Evolutionary conservation across 768 basidiomycete species (phyloP), one percentile per base, ranked within the genome.

Genomic region (Lactarius tabidus): DNA sequence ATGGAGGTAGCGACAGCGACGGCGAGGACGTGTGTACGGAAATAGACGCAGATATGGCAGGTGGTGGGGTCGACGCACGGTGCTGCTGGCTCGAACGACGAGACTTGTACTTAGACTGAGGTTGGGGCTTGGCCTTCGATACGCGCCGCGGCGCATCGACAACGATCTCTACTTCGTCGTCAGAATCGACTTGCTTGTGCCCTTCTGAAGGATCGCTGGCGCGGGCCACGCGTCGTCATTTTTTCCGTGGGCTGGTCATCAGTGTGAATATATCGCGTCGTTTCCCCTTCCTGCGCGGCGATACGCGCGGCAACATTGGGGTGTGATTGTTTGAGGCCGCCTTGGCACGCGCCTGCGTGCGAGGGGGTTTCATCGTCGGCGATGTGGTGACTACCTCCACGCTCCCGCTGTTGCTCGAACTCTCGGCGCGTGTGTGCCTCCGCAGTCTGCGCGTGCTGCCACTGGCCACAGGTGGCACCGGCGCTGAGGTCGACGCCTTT

Each of bases 131-230:
- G 31, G 29, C 6, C 26, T 36, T 57, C 3, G n/a, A 14, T 17
- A 23, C 9, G 1, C 55, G 31, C 3, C 45, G 45, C 2, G 36
- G 29, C 14, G 36, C 5, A 51, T 31, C n/a, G 1, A 33, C 31
- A 3, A 61, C 6, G 4, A 57, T 35, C 56, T 65, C 59, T 12
- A 65, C 31, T 29, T 60, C 63, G 8, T 59, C 33, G 1, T 36
- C 60, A 3, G 43, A 52, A 1, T 18, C 43, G 1, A 26, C 52
- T 2, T 6, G 9, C 7, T 15, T 29, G 2, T 7, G 54, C 1
- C 33, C 48, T 4, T 65, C 64, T 31, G 35, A 29, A 3, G 41
- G 20, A 23, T 48, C 43, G 6, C 23, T 20, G 20, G 35, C 28
- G n/a, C 20, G 14, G 38, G 6, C 5, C 10, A 57, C 9, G 36